A percentile compares a stretch with the other conserved stretches of the same genome.
These are phyloP conservation scores for Eimeria brunetti DNA, from an alignment of 169 alveolate genomes.

Conservation along the genomic window DNA sequence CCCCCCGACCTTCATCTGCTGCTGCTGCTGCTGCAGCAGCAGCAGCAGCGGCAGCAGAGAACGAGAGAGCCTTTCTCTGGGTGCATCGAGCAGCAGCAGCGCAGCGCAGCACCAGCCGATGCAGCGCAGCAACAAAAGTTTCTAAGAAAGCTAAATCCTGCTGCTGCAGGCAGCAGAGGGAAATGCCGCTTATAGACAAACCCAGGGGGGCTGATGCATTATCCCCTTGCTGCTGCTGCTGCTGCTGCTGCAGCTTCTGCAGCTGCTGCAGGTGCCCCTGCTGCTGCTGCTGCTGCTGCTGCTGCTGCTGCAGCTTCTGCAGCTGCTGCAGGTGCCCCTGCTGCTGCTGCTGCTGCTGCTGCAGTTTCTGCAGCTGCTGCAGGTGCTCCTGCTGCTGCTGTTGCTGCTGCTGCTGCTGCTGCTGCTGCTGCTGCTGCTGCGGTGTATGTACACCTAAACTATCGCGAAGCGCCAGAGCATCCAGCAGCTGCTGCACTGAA, in stretches of 20 bases:
- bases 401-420: slow-evolving; percentile 41
- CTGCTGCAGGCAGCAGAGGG: slow-evolving; percentile 15
- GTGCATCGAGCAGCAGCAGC: slow-evolving; percentile 44
- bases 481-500: slow-evolving; percentile 68
- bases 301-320: no score
- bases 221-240: slow-evolving; percentile 32
- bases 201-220: not conserved
- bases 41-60: not conserved
- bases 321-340: no score
- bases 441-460: not conserved
- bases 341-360: slow-evolving; percentile 38
- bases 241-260: slow-evolving; percentile 22
- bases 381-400: slow-evolving; percentile 40
- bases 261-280: no score
- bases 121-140: slow-evolving; percentile 20
- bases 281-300: slow-evolving; percentile 15
- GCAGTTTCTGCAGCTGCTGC: not conserved
- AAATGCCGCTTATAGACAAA: slow-evolving; percentile 40
- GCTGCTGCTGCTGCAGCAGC: not conserved
- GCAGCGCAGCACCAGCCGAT: slow-evolving; percentile 67
- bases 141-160: slow-evolving; percentile 23
- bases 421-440: slow-evolving; percentile 48
- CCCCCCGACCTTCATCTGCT: not conserved
- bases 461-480: slow-evolving; percentile 40
- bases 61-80: slow-evolving; percentile 3